Percentiles rank a stretch among this genome's conserved stretches.
phyloP scores from a whole-genome alignment of 495 filamentous ascomycete genomes.

The Talaromyces proteolyticus region DNA sequence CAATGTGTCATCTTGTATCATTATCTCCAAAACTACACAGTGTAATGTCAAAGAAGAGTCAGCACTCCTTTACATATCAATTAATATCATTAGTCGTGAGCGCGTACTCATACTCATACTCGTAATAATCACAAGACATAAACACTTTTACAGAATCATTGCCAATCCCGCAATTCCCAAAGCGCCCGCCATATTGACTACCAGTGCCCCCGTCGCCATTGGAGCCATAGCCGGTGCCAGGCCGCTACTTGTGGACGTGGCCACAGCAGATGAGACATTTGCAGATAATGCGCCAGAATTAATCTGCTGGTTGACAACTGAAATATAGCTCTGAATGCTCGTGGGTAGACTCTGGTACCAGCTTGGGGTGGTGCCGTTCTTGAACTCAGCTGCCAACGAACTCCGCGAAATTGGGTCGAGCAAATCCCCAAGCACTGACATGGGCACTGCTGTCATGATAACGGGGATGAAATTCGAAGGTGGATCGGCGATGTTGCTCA shows the following conservation, averaged over 20 bases:
- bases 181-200: conserved; percentile 16
- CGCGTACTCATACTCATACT: background rate
- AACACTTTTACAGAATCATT: conserved; percentile 14
- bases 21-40: too few relatives aligned
- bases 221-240: conserved; percentile 11
- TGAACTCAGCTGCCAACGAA: conserved; percentile 22
- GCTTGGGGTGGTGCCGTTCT: conserved; percentile 22
- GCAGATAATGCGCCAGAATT: conserved; percentile 21
- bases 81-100: background rate
- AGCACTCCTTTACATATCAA: too few relatives aligned
- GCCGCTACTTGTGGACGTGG: conserved; percentile 6
- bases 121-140: background rate
- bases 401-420: conserved; percentile 21
- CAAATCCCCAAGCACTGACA: conserved; percentile 18
- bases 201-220: conserved; percentile 14
- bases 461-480: conserved; percentile 21
- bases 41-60: too few relatives aligned
- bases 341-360: conserved; percentile 25
- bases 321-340: conserved; percentile 26
- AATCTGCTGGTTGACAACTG: conserved; percentile 22
- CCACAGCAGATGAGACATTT: conserved; percentile 8
- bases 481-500: conserved; percentile 25
- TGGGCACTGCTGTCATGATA: conserved; percentile 21
- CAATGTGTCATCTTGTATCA: too few relatives aligned
- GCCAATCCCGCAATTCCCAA: conserved; percentile 20